A percentile compares a stretch with the other conserved stretches of the same genome.
Conservation (phyloP, 805 yeast genomes). For the Saccharomyces jurei region DNA sequence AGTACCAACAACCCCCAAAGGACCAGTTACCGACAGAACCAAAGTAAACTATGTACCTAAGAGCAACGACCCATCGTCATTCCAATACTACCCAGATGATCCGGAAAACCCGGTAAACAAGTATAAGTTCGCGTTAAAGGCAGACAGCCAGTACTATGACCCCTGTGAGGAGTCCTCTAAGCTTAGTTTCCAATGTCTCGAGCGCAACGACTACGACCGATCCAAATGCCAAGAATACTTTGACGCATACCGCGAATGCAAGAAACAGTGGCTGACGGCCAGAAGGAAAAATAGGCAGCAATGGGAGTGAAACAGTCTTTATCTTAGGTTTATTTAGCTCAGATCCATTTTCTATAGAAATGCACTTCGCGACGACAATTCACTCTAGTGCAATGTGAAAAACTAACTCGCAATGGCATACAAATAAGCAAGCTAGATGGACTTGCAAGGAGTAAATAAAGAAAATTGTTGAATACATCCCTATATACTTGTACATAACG, state of each 20-base stretch:
- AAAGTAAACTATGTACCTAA: slow-evolving; percentile 21
- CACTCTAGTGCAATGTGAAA: not conserved
- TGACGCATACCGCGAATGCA: slow-evolving; percentile 89
- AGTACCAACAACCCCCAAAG: not conserved
- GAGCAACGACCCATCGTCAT: slow-evolving; percentile 13
- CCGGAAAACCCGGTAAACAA: slow-evolving; percentile 69
- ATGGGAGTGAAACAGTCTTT: slow-evolving; percentile 16
- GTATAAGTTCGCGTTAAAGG: slow-evolving; percentile 62
- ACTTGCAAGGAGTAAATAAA: not conserved
- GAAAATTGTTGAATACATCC: not conserved
- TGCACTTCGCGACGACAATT: not conserved
- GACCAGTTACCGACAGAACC: slow-evolving; percentile 6
- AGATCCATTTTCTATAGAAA: not conserved
- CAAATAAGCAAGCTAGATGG: not conserved
- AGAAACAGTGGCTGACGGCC: slow-evolving; percentile 56
- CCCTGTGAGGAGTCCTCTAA: slow-evolving; percentile 87
- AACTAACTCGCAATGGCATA: not conserved
- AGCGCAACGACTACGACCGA: slow-evolving; percentile 64
- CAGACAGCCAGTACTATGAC: slow-evolving; percentile 77
- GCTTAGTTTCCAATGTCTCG: slow-evolving; percentile 81
- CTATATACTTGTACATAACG: not conserved
- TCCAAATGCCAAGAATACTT: slow-evolving; percentile 71
- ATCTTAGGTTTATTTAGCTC: not conserved
- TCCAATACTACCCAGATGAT: slow-evolving; percentile 60
- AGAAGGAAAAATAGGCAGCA: slow-evolving; percentile 31